Conservation (phyloP, 2,329 filamentous ascomycete genomes). For the Fusarium sp. region DNA sequence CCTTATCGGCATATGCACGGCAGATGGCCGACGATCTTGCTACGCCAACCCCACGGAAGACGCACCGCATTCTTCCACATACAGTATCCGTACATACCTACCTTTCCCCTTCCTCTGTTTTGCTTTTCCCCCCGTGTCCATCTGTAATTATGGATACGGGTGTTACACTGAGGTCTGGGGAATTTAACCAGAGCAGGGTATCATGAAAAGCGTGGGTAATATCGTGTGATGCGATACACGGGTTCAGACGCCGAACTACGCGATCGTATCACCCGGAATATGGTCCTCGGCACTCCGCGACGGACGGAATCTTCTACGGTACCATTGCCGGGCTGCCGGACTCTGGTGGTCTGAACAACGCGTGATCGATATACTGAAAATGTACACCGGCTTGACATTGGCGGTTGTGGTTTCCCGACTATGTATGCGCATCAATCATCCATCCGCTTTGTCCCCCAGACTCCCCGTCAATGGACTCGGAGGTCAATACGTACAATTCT, state of each 20-base stretch:
- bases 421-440: constrained; percentile 1
- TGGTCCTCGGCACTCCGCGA: constrained; percentile 42
- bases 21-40: constrained; percentile 48
- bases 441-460: constrained; percentile 16
- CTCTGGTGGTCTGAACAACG: constrained; percentile 32
- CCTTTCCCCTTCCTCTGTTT: constrained; percentile 20
- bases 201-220: constrained; percentile 4
- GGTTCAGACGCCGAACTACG: constrained; percentile 21
- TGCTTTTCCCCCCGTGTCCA: constrained; percentile 16
- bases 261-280: constrained; percentile 40
- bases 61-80: constrained; percentile 11
- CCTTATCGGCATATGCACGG: constrained; percentile 50
- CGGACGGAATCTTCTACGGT: constrained; percentile 8
- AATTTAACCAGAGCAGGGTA: constrained; percentile 8
- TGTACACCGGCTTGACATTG: constrained; percentile 13
- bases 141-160: constrained; percentile 5
- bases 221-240: constrained; percentile 41
- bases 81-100: no score
- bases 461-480: constrained; percentile 1
- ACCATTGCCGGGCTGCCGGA: neutral
- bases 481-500: neutral
- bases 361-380: constrained; percentile 34
- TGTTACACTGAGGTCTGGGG: constrained; percentile 30
- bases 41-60: constrained; percentile 41
- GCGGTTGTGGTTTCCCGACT: constrained; percentile 13